Conservation (phyloP, 2,329 filamentous ascomycete species). For the Fusarium denticulatum region DNA sequence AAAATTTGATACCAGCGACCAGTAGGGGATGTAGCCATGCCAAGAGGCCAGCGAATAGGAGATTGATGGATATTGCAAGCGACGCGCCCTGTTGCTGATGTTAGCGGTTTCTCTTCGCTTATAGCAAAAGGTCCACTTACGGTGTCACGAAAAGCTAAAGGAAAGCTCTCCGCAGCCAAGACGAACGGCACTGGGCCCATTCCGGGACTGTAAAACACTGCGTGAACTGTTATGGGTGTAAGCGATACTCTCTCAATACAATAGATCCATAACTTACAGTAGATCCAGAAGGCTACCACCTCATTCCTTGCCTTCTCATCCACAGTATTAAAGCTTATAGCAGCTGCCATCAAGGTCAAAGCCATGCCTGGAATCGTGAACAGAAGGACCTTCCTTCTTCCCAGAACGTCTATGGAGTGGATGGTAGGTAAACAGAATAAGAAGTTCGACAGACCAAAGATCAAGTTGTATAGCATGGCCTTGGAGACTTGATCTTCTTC, state of each 20-base stretch:
- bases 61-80: background rate
- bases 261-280: background rate
- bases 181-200: background rate
- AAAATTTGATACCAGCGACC: background rate
- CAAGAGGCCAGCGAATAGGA: background rate
- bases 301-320: background rate
- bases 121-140: fast-evolving
- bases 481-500: background rate
- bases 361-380: background rate
- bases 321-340: background rate
- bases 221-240: background rate
- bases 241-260: background rate
- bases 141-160: background rate
- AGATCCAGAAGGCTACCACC: background rate
- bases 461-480: background rate
- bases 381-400: background rate
- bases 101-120: background rate
- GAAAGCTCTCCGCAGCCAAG: background rate
- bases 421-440: background rate
- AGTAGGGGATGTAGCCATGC: background rate
- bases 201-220: background rate
- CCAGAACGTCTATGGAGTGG: background rate
- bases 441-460: background rate
- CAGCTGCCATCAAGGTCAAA: background rate
- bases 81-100: background rate